phyloP scores from a whole-genome alignment of 2,329 filamentous ascomycete species.

The Aspergillus vadensis region DNA sequence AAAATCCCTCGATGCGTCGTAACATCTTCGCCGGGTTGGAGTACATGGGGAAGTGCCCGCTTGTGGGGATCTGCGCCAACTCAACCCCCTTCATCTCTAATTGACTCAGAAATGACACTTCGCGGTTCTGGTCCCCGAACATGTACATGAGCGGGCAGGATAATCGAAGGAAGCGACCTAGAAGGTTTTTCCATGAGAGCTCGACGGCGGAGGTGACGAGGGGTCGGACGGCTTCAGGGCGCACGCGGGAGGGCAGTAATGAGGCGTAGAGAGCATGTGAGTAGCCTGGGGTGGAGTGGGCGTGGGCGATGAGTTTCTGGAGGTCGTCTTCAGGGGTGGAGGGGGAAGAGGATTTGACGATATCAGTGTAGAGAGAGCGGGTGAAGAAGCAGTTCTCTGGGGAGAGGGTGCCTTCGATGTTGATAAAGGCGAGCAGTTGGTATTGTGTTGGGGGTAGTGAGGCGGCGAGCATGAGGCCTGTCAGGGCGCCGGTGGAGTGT shows the following conservation, averaged over 20 bases:
- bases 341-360: background rate
- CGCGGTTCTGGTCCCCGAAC: background rate
- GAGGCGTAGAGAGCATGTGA: background rate
- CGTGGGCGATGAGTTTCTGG: background rate
- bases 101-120: background rate
- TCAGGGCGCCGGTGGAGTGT: constrained; percentile 1
- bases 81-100: background rate
- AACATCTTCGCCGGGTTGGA: constrained; percentile 3
- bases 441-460: background rate
- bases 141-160: constrained; percentile 3
- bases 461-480: background rate
- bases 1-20: background rate
- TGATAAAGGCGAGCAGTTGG: background rate
- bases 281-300: background rate
- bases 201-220: background rate
- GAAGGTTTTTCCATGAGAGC: background rate
- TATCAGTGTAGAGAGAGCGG: background rate
- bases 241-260: background rate
- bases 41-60: constrained; percentile 1
- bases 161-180: background rate
- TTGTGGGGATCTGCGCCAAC: background rate
- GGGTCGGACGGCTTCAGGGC: background rate
- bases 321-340: background rate
- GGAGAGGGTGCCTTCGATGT: constrained; percentile 6
- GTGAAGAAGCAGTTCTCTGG: background rate